Evolutionary conservation across 2,329 filamentous ascomycete species (phyloP).

Genomic region (Immersiporthe knoxdaviesiana): DNA sequence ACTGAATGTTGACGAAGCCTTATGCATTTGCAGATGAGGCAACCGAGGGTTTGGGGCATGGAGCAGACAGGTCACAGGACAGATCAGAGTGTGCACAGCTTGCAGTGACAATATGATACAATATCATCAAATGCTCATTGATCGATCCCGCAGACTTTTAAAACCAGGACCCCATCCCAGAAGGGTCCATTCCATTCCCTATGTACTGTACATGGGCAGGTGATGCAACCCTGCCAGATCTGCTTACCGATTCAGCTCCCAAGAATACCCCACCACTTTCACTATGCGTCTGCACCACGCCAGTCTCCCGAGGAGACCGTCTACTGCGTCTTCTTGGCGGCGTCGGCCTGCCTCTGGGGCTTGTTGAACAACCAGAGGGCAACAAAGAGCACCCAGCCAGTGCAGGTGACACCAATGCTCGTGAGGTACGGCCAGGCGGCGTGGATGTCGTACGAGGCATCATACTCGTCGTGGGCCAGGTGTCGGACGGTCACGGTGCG

Average conservation of each 20-base stretch:
- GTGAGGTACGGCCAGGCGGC: constrained; percentile 94
- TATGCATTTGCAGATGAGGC: background rate
- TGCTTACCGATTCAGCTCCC: constrained; percentile 15
- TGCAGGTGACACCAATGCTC: constrained; percentile 81
- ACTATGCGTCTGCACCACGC: background rate
- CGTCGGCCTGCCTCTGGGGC: constrained; percentile 43
- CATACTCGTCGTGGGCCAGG: constrained; percentile 97
- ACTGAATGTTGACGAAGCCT: background rate
- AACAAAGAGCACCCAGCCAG: constrained; percentile 84
- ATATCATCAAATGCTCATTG: constrained; percentile 21
- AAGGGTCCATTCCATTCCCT: constrained; percentile 13
- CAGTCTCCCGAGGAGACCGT: background rate
- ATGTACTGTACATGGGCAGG: constrained; percentile 27
- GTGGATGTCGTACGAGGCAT: constrained; percentile 84
- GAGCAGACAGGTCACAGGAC: background rate
- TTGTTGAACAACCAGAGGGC: constrained; percentile 81
- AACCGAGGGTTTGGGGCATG: background rate
- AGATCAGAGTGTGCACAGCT: background rate
- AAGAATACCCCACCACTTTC: background rate
- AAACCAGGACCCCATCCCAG: constrained; percentile 16
- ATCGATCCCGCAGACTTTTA: constrained; percentile 22
- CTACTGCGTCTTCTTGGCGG: constrained; percentile 54
- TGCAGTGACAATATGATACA: too few relatives aligned
- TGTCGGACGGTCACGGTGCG: constrained; percentile 91
- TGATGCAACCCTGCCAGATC: constrained; percentile 18